These are phyloP conservation scores for Wilcoxina mikolae DNA, from an alignment of 495 filamentous ascomycete genomes.

Conservation along the genomic window DNA sequence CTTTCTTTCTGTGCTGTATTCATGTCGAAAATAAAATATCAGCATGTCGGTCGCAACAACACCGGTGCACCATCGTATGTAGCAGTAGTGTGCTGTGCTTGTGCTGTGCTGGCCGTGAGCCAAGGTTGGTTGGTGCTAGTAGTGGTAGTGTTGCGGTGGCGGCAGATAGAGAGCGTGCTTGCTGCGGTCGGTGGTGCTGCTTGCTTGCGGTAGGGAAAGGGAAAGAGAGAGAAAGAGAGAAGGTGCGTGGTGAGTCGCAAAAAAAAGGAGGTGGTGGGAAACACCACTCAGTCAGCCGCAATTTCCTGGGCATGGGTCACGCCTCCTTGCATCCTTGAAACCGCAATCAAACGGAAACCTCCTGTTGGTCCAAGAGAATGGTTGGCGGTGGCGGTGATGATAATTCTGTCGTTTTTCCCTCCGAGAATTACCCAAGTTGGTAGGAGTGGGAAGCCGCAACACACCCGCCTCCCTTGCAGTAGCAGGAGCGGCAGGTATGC, in stretches of 20 bases:
- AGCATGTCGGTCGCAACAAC: too few species aligned
- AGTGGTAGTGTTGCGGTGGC: neutral
- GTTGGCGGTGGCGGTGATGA: neutral
- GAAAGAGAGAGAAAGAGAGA: neutral
- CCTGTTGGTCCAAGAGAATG: neutral
- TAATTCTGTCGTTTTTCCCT: neutral
- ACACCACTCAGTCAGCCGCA: too few species aligned
- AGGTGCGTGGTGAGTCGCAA: neutral
- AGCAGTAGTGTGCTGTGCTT: too few species aligned
- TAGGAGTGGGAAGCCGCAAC: neutral
- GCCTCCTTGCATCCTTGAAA: too few species aligned
- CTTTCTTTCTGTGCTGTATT: too few species aligned
- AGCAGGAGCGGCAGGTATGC: neutral
- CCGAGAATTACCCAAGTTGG: neutral
- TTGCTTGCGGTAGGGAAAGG: neutral
- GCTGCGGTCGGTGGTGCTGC: neutral
- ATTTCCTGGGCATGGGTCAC: too few species aligned
- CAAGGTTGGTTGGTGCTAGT: neutral
- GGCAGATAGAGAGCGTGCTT: too few species aligned
- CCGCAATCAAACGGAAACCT: neutral
- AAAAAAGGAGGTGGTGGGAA: too few species aligned
- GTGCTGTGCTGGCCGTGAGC: neutral
- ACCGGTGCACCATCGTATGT: too few species aligned
- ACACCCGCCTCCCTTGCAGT: too few species aligned
- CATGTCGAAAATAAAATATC: neutral